These are phyloP conservation scores for Candida verbasci DNA, from an alignment of 805 yeast species.

Conservation along the genomic window DNA sequence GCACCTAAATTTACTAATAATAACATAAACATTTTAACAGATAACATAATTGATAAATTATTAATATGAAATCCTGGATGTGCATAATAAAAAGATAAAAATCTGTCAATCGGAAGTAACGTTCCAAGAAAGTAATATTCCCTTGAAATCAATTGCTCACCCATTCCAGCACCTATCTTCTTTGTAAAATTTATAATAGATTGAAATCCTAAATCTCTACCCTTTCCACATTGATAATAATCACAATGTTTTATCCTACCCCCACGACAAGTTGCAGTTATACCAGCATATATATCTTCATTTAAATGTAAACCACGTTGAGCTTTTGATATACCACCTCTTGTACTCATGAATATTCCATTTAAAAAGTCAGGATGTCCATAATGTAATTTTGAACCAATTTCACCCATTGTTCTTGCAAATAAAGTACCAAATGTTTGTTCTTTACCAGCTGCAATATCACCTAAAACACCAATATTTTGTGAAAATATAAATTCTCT, in stretches of 20 bases:
- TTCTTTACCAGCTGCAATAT: constrained; percentile 95
- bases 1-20: constrained; percentile 78
- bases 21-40: constrained; percentile 83
- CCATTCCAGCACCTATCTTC: constrained; percentile 98
- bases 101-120: constrained; percentile 81
- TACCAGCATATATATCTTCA: constrained; percentile 96
- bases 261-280: constrained; percentile 83
- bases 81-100: constrained; percentile 90
- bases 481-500: constrained; percentile 94
- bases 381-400: constrained; percentile 91
- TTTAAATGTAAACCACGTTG: constrained; percentile 90
- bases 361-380: constrained; percentile 96
- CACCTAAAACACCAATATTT: constrained; percentile 88
- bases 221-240: constrained; percentile 95
- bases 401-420: constrained; percentile 88
- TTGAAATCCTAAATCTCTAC: constrained; percentile 90
- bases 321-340: constrained; percentile 95
- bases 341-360: constrained; percentile 85
- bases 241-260: constrained; percentile 95
- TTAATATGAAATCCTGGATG: constrained; percentile 96
- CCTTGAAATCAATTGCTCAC: constrained; percentile 88
- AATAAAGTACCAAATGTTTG: constrained; percentile 95
- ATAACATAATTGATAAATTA: constrained; percentile 79
- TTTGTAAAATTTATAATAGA: constrained; percentile 91
- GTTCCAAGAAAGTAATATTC: constrained; percentile 92